These are phyloP conservation scores for Suhomyces wounanorum DNA, from an alignment of 1,139 yeast genomes.

Conservation along the genomic window DNA sequence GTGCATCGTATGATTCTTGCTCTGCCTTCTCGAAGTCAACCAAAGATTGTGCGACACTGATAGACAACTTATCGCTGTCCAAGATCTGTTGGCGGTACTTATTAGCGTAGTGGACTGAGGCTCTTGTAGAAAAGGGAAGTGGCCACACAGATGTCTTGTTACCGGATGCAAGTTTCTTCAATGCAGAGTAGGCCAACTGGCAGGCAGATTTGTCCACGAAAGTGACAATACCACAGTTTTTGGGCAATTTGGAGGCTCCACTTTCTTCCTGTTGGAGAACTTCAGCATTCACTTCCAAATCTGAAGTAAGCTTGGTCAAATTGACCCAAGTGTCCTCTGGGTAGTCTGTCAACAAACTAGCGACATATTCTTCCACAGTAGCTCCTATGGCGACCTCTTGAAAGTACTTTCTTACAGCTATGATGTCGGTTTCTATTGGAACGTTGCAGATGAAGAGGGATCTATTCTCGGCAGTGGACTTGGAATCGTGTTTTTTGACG, in stretches of 20 bases:
- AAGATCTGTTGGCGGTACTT: constrained; percentile 36
- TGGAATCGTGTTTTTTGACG: constrained; percentile 64
- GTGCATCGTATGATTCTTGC: constrained; percentile 59
- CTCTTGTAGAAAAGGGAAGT: constrained; percentile 16
- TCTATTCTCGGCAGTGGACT: constrained; percentile 31
- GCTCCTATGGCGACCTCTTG: constrained; percentile 62
- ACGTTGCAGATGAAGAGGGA: constrained; percentile 75
- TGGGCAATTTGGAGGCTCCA: constrained; percentile 54
- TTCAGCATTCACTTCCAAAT: constrained; percentile 44
- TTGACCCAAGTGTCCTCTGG: constrained; percentile 59
- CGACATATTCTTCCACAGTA: constrained; percentile 52
- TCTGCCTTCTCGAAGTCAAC: constrained; percentile 73
- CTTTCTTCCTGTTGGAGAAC: constrained; percentile 15
- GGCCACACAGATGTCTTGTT: constrained; percentile 37
- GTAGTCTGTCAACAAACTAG: constrained; percentile 41
- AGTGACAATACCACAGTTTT: constrained; percentile 70
- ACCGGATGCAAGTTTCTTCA: constrained; percentile 48
- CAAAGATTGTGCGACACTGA: constrained; percentile 59
- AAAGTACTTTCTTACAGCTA: constrained; percentile 58
- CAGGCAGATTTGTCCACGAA: constrained; percentile 78
- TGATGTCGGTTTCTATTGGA: constrained; percentile 61
- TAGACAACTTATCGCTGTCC: constrained; percentile 50
- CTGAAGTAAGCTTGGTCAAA: constrained; percentile 61
- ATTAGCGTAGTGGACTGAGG: constrained; percentile 33
- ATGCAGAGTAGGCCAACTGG: constrained; percentile 61